Percentiles rank a stretch among this genome's conserved stretches.
Conservation (phyloP, 2,329 filamentous ascomycete genomes). For the Hyphodiscus sp. region DNA sequence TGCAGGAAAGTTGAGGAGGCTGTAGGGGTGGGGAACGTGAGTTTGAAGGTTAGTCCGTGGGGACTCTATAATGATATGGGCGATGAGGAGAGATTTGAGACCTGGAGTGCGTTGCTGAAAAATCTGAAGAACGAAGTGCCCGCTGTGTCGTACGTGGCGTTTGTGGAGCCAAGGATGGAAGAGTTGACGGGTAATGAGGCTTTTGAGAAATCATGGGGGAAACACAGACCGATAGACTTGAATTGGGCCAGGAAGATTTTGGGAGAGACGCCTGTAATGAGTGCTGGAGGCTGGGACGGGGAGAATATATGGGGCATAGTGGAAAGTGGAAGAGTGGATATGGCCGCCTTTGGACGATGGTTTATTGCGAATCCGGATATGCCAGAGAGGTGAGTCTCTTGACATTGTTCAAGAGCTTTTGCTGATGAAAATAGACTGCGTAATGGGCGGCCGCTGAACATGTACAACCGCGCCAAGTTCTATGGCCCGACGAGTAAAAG, state of each 20-base stretch:
- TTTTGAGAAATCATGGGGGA: constrained; percentile 25
- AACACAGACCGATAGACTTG: constrained; percentile 23
- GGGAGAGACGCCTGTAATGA: no score
- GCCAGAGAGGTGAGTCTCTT: neutral
- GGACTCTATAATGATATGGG: constrained; percentile 54
- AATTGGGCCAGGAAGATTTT: no score
- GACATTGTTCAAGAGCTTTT: no score
- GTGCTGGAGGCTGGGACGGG: no score
- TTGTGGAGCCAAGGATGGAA: constrained; percentile 44
- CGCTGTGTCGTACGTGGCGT: constrained; percentile 51
- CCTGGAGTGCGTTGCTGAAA: constrained; percentile 53
- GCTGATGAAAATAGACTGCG: no score
- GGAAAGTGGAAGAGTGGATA: constrained; percentile 32
- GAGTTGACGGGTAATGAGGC: constrained; percentile 28
- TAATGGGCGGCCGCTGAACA: no score
- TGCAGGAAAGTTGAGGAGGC: constrained; percentile 42
- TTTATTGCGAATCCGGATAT: constrained; percentile 43
- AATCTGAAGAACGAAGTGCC: constrained; percentile 32
- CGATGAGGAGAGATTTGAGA: constrained; percentile 49
- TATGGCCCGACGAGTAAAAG: constrained; percentile 10
- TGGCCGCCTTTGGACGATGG: constrained; percentile 37
- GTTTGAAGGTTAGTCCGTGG: constrained; percentile 55
- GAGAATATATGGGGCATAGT: constrained; percentile 35
- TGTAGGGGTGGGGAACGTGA: constrained; percentile 45
- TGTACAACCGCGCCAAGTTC: constrained; percentile 1